phyloP scores from a whole-genome alignment of 805 yeast genomes.

The Metschnikowia vanudenii region DNA sequence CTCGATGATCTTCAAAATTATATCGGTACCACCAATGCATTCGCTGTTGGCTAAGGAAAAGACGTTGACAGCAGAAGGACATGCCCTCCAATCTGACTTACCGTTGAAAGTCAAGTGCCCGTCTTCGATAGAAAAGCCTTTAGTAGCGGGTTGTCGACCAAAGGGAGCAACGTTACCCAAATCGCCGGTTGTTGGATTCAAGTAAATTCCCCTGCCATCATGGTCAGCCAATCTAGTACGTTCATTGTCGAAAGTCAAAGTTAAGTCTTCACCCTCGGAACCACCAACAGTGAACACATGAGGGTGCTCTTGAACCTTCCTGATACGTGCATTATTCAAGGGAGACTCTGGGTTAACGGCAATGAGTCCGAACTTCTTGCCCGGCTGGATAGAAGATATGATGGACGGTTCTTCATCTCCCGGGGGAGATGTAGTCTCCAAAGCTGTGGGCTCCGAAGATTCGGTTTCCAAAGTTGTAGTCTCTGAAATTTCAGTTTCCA shows the following conservation, averaged over 20 bases:
- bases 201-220: conserved; percentile 28
- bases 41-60: conserved; percentile 24
- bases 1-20: conserved; percentile 24
- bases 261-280: conserved; percentile 25
- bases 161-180: conserved; percentile 34
- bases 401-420: background rate
- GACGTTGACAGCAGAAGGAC: conserved; percentile 31
- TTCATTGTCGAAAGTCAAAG: conserved; percentile 26
- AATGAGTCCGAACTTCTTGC: conserved; percentile 20
- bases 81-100: conserved; percentile 37
- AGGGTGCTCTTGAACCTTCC: conserved; percentile 30
- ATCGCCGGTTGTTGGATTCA: conserved; percentile 32
- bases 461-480: background rate
- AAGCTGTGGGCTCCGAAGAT: too few species aligned
- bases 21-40: conserved; percentile 30
- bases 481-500: too few species aligned
- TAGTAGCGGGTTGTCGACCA: conserved; percentile 32
- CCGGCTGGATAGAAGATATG: conserved; percentile 1
- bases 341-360: conserved; percentile 26
- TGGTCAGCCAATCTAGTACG: conserved; percentile 30
- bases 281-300: conserved; percentile 38
- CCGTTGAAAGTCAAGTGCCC: conserved; percentile 38
- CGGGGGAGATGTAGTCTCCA: too few species aligned
- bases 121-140: conserved; percentile 39
- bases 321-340: conserved; percentile 27